Evolutionary conservation across 306 rosid species (phyloP).

Genomic region (Corylus americana): DNA sequence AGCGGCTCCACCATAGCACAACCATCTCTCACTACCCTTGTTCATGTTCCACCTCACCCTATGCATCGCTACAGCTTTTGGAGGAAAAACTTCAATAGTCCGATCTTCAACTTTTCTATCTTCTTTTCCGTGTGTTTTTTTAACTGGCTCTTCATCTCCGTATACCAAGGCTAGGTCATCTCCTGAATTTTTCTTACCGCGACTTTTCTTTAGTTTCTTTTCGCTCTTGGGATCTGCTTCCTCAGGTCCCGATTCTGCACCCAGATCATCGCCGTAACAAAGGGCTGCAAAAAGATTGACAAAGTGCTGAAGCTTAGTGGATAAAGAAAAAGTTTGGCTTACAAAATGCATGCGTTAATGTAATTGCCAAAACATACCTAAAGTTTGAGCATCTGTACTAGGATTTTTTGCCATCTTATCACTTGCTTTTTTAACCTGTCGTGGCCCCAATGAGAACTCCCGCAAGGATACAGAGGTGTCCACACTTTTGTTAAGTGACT

Average conservation of each 20-base stretch:
- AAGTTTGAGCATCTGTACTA: conserved; percentile 37
- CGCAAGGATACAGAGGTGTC: conserved; percentile 47
- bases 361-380: conserved; percentile 47
- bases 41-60: conserved; percentile 94
- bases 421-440: conserved; percentile 26
- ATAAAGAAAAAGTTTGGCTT: background rate
- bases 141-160: conserved; percentile 34
- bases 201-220: conserved; percentile 34
- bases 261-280: conserved; percentile 31
- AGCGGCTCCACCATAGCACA: conserved; percentile 84
- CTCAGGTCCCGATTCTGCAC: conserved; percentile 44
- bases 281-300: conserved; percentile 48
- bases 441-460: conserved; percentile 42
- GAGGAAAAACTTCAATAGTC: conserved; percentile 56
- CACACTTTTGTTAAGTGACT: conserved; percentile 38
- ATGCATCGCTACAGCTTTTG: conserved; percentile 68
- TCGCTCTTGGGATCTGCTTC: conserved; percentile 37
- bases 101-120: conserved; percentile 25
- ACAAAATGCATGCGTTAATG: conserved; percentile 12
- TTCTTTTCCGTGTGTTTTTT: conserved; percentile 17
- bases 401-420: conserved; percentile 32
- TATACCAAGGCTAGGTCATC: conserved; percentile 31
- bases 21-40: conserved; percentile 88
- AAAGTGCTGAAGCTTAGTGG: conserved; percentile 6
- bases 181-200: conserved; percentile 37